Base-by-base conservation (phyloP, 2,329 filamentous ascomycete species). In the Helminthosporium solani region DNA sequence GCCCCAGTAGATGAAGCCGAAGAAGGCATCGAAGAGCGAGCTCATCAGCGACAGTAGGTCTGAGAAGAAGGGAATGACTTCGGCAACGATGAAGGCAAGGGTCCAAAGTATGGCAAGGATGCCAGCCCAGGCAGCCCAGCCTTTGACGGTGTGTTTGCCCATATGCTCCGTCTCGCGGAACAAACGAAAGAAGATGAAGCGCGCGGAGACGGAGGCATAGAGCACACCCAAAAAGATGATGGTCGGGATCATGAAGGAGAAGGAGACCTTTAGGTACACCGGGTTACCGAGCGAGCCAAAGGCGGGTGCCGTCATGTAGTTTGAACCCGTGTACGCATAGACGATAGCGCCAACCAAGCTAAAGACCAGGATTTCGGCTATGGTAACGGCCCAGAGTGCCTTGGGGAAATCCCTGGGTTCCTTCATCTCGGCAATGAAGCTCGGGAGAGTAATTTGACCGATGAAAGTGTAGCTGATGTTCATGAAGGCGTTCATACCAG, bases 401-500 rank as follows among this genome's bases (percentile, higher is more conserved):
- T 96, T 96, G 59, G 90, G 90, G 65, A 96, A 96, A 57, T 96
- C 91, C 46, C 81, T 84, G 1, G 79, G 82, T 37, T 83, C 76
- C 64, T 80, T 87, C 91, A 96, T 96, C 71, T 96, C 91, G 3
- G 91, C 90, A 54, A 96, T 96, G 74, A 96, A 96, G 58, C 87
- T 92, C 0, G 91, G 91, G 12, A 96, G 78, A 0, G 91, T 96
- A 60, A 96, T 95, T 67, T 96, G 91, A 0, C 91, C 91, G 57
- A 96, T 96, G 66, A 96, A 96, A 0, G 91, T 96, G 68, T 96
- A 96, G 72, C 85, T 89, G 65, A 96, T 96, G 72, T 96, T 96
- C 68, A 96, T 79, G 71, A 96, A 96, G 0, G 91, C 91, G 42
- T 84, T 90, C 78, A 95, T 85, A 18, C 85, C 90, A 2, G 79